Conservation (phyloP, 2,329 filamentous ascomycete species). For the Trichothecium sympodiale region DNA sequence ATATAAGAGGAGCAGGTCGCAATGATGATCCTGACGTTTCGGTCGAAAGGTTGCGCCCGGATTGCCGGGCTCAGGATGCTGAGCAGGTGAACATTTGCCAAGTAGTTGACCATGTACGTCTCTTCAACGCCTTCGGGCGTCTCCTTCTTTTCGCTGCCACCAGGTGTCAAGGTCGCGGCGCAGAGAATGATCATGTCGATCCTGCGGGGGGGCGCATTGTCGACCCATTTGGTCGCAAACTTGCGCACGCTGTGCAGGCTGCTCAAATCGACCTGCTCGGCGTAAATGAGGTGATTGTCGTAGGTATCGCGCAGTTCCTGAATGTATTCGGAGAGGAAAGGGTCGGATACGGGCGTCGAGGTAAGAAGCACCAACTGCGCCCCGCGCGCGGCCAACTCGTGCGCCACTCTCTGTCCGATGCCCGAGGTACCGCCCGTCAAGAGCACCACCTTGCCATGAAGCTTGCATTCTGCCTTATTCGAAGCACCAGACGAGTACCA, state of each 20-base stretch:
- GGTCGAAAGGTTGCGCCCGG: constrained; percentile 81
- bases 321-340: constrained; percentile 87
- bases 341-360: constrained; percentile 67
- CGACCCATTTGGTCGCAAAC: constrained; percentile 97
- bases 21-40: constrained; percentile 82
- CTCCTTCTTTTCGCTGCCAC: constrained; percentile 45
- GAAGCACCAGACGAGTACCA: constrained; percentile 63
- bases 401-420: constrained; percentile 68
- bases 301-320: constrained; percentile 71
- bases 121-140: constrained; percentile 12
- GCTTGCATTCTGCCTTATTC: constrained; percentile 67
- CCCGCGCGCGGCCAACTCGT: constrained; percentile 66
- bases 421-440: constrained; percentile 92
- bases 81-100: constrained; percentile 90
- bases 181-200: constrained; percentile 88
- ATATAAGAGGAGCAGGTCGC: constrained; percentile 85
- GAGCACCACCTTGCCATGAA: constrained; percentile 91
- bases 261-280: constrained; percentile 84
- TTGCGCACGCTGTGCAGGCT: constrained; percentile 82
- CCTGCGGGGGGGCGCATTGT: constrained; percentile 80
- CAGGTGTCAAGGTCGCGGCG: constrained; percentile 65
- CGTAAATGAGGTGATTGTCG: constrained; percentile 81
- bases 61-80: constrained; percentile 85
- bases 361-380: constrained; percentile 89
- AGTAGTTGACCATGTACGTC: constrained; percentile 62